Conservation (phyloP, 1,284 basidiomycete species). For the Trichosporon ovoides region DNA sequence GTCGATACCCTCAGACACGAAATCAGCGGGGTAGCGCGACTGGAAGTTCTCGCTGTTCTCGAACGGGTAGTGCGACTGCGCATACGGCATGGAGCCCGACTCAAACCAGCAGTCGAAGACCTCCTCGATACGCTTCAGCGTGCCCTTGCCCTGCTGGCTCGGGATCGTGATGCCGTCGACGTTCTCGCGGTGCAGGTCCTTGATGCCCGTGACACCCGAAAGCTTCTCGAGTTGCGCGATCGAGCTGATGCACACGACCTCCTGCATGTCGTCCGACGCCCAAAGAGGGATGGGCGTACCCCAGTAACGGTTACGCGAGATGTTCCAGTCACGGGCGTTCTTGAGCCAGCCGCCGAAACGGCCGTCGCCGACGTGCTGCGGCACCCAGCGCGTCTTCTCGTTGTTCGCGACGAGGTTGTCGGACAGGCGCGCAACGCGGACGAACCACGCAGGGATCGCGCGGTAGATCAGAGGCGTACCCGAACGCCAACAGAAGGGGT, state of each 20-base stretch:
- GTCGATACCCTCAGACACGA: slow-evolving; percentile 95
- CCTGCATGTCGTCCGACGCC: slow-evolving; percentile 88
- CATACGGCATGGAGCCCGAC: slow-evolving; percentile 99
- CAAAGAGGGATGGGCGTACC: slow-evolving; percentile 96
- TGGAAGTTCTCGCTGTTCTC: slow-evolving; percentile 75
- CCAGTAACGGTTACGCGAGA: slow-evolving; percentile 99
- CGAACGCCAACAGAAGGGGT: slow-evolving; percentile 98
- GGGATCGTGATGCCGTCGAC: slow-evolving; percentile 97
- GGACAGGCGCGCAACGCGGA: slow-evolving; percentile 76
- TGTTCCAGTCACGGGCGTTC: slow-evolving; percentile 97
- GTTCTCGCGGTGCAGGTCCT: slow-evolving; percentile 89
- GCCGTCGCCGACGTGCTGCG: slow-evolving; percentile 80
- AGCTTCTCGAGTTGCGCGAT: slow-evolving; percentile 81
- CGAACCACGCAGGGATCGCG: slow-evolving; percentile 94
- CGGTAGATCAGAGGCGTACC: slow-evolving; percentile 94
- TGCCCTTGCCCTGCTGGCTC: slow-evolving; percentile 84
- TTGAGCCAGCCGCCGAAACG: slow-evolving; percentile 96
- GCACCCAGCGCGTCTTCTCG: slow-evolving; percentile 89
- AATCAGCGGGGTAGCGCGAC: slow-evolving; percentile 89
- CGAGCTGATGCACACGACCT: slow-evolving; percentile 86
- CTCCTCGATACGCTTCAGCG: slow-evolving; percentile 82
- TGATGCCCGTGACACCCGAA: slow-evolving; percentile 79
- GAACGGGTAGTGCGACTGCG: slow-evolving; percentile 95
- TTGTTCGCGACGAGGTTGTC: slow-evolving; percentile 89
- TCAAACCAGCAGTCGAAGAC: slow-evolving; percentile 99